Base-by-base conservation (phyloP, 768 basidiomycete species). In the Zangia roseola region DNA sequence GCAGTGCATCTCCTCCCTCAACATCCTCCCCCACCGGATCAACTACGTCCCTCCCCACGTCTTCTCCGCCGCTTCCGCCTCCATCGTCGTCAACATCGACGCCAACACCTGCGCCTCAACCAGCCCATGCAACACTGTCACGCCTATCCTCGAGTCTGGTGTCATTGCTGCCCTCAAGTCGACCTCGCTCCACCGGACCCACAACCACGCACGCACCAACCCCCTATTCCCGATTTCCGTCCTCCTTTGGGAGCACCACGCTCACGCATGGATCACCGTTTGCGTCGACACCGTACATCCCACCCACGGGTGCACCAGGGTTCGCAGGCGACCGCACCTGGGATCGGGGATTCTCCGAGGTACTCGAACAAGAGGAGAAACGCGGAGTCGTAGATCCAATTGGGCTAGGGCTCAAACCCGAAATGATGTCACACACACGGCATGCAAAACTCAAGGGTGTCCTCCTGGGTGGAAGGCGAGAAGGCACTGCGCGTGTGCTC, bases 221-320 rank as follows among this genome's bases (percentile, higher is more conserved):
- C 19, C 16, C 53, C 6, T 16, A 53, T 5, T 48, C 60, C 5
- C 56, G 58, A 3, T 49, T 49, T 21, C 50, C 58, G 19, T 43
- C 59, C n/a, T 48, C 58, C 5, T 61, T 43, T 37, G 21, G 38
- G 19, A 45, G 41, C 10, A 31, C 55, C 10, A 21, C 47, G 1
- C 59, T 71, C 30, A 69, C 71, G 4, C 77, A 81, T 43, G 73
- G 75, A 0, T 76, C 80, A 5, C 82, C 84, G 0, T 84, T 84
- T 48, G 71, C 70, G 0, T 57, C 73, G 10, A 61, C 71, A 26
- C 68, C 71, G 2, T 76, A 76, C 63, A 69, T 71, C 16, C 77
- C 69, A 41, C 76, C 84, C 0, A 70, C 61, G 43, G 83, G 91
- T n/a, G 91, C 91, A 1, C 91, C 91, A 1, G 91, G 88, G 6